These are phyloP conservation scores for Cutaneotrichosporon dermatis DNA, from an alignment of 1,284 basidiomycete genomes.

Conservation along the genomic window DNA sequence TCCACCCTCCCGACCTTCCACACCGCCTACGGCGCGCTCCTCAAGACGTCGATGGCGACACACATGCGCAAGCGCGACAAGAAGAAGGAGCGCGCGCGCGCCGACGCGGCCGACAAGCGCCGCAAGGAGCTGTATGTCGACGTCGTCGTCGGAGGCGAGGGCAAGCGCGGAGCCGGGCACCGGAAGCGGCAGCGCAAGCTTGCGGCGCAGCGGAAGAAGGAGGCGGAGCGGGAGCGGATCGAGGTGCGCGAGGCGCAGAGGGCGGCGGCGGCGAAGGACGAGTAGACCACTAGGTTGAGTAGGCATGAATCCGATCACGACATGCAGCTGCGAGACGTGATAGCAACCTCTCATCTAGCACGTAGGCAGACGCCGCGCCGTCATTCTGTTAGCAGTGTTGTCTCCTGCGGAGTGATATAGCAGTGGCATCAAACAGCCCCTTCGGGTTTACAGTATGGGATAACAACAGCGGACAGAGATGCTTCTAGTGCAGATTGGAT, in stretches of 20 bases:
- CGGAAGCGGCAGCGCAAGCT: conserved; percentile 63
- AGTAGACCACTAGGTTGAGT: neutral
- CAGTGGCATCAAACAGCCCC: conserved; percentile 2
- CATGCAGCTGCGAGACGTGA: no score
- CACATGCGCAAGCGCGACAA: conserved; percentile 83
- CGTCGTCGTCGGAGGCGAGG: conserved; percentile 60
- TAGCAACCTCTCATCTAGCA: no score
- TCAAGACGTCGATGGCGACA: conserved; percentile 69
- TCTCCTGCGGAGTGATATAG: neutral
- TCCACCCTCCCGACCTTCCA: conserved; percentile 67
- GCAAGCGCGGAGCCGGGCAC: conserved; percentile 72
- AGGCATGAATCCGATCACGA: no score
- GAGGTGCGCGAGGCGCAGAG: conserved; percentile 29
- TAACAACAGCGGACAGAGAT: conserved; percentile 4
- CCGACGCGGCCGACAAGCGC: conserved; percentile 62
- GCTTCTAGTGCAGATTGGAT: neutral
- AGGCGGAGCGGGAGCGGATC: conserved; percentile 38
- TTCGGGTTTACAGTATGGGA: neutral
- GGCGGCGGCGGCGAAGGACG: conserved; percentile 6
- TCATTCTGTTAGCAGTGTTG: neutral
- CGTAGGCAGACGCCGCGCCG: no score
- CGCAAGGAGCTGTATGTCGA: conserved; percentile 57
- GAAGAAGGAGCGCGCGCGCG: conserved; percentile 74
- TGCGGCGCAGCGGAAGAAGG: conserved; percentile 63
- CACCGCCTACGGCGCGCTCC: conserved; percentile 64